These are phyloP conservation scores for Colletotrichum sp. DNA, from an alignment of 2,329 filamentous ascomycete genomes.

Conservation along the genomic window DNA sequence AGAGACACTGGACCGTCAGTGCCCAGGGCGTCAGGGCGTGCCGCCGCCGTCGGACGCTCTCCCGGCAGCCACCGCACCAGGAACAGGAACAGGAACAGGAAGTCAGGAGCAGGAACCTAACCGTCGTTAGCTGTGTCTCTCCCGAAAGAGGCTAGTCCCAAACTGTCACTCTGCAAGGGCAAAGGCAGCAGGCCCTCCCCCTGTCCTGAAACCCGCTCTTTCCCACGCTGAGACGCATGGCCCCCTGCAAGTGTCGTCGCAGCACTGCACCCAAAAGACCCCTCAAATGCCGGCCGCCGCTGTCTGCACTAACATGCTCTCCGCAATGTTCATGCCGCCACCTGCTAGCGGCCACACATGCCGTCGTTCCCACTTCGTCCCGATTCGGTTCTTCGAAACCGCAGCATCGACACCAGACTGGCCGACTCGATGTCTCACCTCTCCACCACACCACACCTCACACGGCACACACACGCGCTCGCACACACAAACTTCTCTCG, in stretches of 20 bases:
- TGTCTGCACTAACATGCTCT: conserved; percentile 4
- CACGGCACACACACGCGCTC: neutral
- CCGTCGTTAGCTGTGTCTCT: neutral
- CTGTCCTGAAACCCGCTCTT: conserved; percentile 24
- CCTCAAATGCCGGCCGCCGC: neutral
- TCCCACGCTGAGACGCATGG: conserved; percentile 21
- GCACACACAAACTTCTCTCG: neutral
- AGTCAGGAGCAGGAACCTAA: neutral
- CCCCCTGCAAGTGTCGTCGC: conserved; percentile 19
- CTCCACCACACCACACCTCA: neutral
- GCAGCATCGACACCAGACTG: conserved; percentile 2
- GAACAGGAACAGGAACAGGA: neutral
- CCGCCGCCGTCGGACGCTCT: neutral
- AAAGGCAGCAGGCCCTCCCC: neutral
- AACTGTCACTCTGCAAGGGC: neutral
- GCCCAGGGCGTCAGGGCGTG: neutral
- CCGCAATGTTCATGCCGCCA: neutral
- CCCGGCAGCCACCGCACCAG: neutral
- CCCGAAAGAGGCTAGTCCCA: neutral
- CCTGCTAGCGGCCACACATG: neutral
- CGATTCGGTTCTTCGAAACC: conserved; percentile 12
- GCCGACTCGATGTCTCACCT: conserved; percentile 1
- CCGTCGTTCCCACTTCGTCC: neutral
- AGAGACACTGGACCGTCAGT: neutral
- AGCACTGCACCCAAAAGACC: neutral